Conservation (phyloP, 139 green algal genomes). For the Chlorella ohadii region DNA sequence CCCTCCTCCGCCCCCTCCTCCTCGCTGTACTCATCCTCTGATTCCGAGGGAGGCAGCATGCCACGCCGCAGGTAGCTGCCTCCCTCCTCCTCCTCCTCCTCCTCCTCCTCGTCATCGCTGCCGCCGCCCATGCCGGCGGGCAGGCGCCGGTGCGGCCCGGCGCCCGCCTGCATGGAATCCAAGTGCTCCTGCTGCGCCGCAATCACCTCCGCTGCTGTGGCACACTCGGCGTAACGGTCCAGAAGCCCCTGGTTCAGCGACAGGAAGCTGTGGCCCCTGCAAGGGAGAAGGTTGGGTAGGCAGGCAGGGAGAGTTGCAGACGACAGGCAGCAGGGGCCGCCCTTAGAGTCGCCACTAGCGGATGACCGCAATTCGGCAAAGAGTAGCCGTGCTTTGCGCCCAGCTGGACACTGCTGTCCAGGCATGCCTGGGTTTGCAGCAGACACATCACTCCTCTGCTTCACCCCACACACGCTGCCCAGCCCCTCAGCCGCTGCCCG, state of each 20-base stretch:
- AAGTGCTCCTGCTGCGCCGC: constrained; percentile 69
- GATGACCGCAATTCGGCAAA: too few species aligned
- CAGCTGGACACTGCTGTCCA: too few species aligned
- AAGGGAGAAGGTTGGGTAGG: too few species aligned
- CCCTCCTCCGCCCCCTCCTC: background rate
- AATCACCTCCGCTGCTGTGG: constrained; percentile 83
- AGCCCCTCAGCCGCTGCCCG: too few species aligned
- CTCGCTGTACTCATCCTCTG: constrained; percentile 35
- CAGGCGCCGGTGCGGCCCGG: background rate
- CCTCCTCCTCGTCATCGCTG: constrained; percentile 1
- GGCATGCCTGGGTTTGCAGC: too few species aligned
- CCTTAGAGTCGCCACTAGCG: too few species aligned
- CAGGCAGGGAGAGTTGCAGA: background rate
- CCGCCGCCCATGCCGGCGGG: constrained; percentile 8
- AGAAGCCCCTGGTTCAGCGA: constrained; percentile 90
- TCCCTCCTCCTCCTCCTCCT: constrained; percentile 9
- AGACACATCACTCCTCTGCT: too few species aligned
- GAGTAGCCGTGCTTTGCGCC: too few species aligned
- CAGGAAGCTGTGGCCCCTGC: constrained; percentile 93
- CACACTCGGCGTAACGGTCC: constrained; percentile 82
- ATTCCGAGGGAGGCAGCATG: constrained; percentile 56
- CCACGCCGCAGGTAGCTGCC: constrained; percentile 54
- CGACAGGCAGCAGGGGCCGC: background rate
- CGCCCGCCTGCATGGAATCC: constrained; percentile 8
- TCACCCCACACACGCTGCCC: too few species aligned